Evolutionary conservation across 495 filamentous ascomycete species (phyloP).

Genomic region (Aspergillus wentii): DNA sequence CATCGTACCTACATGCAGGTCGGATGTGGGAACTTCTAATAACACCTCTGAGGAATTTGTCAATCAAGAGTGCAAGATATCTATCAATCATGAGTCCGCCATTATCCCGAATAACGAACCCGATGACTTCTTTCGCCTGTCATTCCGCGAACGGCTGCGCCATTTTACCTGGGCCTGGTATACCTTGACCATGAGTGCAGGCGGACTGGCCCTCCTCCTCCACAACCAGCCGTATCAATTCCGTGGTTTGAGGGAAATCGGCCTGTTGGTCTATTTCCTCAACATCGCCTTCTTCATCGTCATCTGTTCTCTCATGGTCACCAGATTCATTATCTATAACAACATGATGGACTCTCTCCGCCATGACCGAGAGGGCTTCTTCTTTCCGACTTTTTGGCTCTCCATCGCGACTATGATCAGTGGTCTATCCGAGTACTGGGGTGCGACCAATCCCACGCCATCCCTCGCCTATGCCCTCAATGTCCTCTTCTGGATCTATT

Average conservation of each 20-base stretch:
- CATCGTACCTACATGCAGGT: too few species aligned
- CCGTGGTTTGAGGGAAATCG: conserved; percentile 52
- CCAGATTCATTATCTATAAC: conserved; percentile 52
- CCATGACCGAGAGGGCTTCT: conserved; percentile 60
- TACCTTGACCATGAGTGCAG: conserved; percentile 62
- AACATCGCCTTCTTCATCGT: conserved; percentile 56
- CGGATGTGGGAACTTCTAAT: too few species aligned
- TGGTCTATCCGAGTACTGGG: conserved; percentile 54
- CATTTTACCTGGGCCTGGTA: conserved; percentile 77
- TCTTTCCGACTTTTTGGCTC: conserved; percentile 63
- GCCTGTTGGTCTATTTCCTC: conserved; percentile 55
- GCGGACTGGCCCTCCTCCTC: conserved; percentile 59
- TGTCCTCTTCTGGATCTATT: conserved; percentile 48
- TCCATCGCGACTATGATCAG: conserved; percentile 58
- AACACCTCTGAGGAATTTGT: too few species aligned
- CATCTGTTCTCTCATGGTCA: conserved; percentile 45
- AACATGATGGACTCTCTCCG: conserved; percentile 51
- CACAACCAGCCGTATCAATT: conserved; percentile 54
- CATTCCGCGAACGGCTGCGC: conserved; percentile 45
- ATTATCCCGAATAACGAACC: too few species aligned
- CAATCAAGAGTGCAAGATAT: too few species aligned
- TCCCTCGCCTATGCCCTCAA: conserved; percentile 37
- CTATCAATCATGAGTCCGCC: too few species aligned
- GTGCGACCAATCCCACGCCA: conserved; percentile 33
- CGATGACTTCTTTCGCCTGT: too few species aligned